Base-by-base conservation (phyloP, 2,329 filamentous ascomycete species). In the Purpureocillium takamizusanense region DNA sequence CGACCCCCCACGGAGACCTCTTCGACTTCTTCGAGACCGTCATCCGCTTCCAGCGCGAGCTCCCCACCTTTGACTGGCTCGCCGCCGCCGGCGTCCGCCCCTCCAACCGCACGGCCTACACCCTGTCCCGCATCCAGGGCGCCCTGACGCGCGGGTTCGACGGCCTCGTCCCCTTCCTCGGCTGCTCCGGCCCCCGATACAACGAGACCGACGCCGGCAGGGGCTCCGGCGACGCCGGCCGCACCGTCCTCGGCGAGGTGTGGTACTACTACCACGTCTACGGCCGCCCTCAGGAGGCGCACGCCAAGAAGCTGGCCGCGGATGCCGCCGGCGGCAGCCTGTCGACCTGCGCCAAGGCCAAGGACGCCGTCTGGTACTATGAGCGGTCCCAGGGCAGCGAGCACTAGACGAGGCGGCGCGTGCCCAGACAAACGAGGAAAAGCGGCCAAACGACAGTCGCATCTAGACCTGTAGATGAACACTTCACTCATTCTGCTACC, bases 221-320 rank as follows among this genome's bases (percentile, higher is more conserved):
- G 42, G 70, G 70, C 15, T 70, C 67, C 3, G 49, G 51, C 2
- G 78, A 83, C 48, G 69, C 62, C 40, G 78, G 79, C 2, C 60
- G 61, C 44, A 82, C 76, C 2, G 63, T 70, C 25, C 47, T 83
- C 35, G 69, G 55, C 42, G 79, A 84, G 65, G 65, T 79, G 11
- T 83, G 78, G 77, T 83, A 83, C 51, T 82, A 81, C 50, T 68
- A 73, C 54, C 70, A 81, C 55, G 72, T 74, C 37, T 67, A 65
- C 39, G 78, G 78, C 4, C 56, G 66, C 13, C 69, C 76, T 7
- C 79, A 82, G 59, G 59, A 67, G 39, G 64, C 61, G 2, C 55
- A 69, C 31, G 66, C 60, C 9, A 50, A 72, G 17, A 63, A 67
- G 5, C 51, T 67, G 9, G 51, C 57, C n/a, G 61, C 62, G 7